Percentiles rank a stretch among this genome's conserved stretches.
Conservation (phyloP, 768 basidiomycete genomes). For the Tricholoma furcatifolium region DNA sequence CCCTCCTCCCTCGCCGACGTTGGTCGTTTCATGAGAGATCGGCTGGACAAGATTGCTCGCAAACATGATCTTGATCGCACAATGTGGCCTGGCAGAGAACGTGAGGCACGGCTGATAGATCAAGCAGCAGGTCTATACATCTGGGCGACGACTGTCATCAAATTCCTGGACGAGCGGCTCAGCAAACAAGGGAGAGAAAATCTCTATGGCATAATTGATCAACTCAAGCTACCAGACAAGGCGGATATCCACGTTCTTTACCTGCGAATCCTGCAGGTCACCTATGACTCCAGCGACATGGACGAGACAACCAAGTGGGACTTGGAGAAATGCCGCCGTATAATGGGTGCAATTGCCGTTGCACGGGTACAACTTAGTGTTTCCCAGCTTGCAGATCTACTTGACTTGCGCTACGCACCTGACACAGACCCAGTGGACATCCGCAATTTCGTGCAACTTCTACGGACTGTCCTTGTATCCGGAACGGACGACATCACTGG, state of each 20-base stretch:
- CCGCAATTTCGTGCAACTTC: not conserved
- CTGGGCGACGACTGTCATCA: constrained; percentile 9
- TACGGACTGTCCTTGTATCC: not conserved
- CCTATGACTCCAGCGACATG: not conserved
- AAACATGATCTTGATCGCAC: constrained; percentile 6
- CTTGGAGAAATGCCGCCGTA: not conserved
- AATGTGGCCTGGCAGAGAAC: constrained; percentile 7
- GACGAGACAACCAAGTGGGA: not conserved
- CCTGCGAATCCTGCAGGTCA: not conserved
- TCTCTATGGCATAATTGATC: constrained; percentile 2
- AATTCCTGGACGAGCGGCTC: constrained; percentile 7
- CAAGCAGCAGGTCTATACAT: no score
- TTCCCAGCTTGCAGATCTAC: no score
- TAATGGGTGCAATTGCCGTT: no score
- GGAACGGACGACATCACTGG: not conserved
- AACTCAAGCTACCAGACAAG: no score
- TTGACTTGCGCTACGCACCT: no score
- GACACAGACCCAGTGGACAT: not conserved
- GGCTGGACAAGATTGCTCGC: no score
- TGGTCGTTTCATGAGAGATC: constrained; percentile 2
- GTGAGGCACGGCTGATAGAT: not conserved
- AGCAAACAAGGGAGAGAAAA: constrained; percentile 1
- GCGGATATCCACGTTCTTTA: constrained; percentile 14
- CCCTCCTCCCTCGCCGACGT: constrained; percentile 12
- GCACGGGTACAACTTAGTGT: no score